A percentile compares a stretch with the other conserved stretches of the same genome.
Evolutionary conservation across 2,329 filamentous ascomycete genomes (phyloP).

Genomic region (Fonsecaea pedrosoi): DNA sequence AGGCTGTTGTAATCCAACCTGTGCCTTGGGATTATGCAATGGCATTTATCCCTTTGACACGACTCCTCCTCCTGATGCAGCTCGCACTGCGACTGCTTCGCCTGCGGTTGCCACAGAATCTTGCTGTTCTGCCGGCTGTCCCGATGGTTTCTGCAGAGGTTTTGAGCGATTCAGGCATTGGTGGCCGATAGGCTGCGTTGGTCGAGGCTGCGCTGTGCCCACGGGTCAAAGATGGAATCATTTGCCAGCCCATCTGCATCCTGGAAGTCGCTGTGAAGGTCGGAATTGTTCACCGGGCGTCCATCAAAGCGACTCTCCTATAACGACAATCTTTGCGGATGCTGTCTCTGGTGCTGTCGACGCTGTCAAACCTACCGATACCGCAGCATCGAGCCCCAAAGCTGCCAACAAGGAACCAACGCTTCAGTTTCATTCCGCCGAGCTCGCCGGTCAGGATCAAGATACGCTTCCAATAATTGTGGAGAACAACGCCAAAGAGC

Average conservation of each 20-base stretch:
- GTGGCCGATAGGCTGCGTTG: slow-evolving; percentile 6
- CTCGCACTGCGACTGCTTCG: slow-evolving; percentile 8
- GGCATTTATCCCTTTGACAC: slow-evolving; percentile 11
- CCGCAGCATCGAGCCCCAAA: not conserved
- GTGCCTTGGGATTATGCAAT: slow-evolving; percentile 20
- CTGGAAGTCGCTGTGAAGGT: not conserved
- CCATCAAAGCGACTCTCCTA: not conserved
- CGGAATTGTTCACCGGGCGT: not conserved
- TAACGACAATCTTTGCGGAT: not conserved
- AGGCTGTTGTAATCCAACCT: slow-evolving; percentile 13
- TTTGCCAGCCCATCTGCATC: not conserved
- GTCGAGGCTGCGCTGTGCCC: slow-evolving; percentile 9
- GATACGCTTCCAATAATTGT: slow-evolving; percentile 20
- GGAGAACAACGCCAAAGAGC: slow-evolving; percentile 6
- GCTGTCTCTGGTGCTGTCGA: not conserved
- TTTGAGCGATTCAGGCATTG: slow-evolving; percentile 4
- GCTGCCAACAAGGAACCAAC: slow-evolving; percentile 1
- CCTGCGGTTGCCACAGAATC: slow-evolving; percentile 6
- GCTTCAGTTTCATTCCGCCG: slow-evolving; percentile 10
- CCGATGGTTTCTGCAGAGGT: slow-evolving; percentile 10
- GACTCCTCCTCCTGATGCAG: slow-evolving; percentile 1
- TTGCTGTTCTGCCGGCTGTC: slow-evolving; percentile 15
- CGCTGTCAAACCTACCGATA: slow-evolving; percentile 1
- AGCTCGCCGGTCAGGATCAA: slow-evolving; percentile 21
- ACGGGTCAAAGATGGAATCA: slow-evolving; percentile 5